Evolutionary conservation across 2,329 filamentous ascomycete genomes (phyloP).

Genomic region (Achaetomium macrosporum): DNA sequence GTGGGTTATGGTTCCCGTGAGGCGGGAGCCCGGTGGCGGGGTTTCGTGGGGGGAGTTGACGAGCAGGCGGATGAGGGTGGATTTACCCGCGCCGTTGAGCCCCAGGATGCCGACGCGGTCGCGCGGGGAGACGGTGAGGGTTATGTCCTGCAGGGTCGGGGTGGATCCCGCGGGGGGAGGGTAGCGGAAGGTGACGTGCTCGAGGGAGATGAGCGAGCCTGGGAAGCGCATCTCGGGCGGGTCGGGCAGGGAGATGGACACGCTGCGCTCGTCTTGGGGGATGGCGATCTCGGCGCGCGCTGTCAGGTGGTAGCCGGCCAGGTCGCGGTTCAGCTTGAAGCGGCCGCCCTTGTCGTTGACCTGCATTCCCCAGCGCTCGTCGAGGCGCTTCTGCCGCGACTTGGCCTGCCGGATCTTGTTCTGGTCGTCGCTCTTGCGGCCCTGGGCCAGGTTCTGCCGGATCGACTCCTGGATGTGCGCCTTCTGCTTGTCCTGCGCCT

Average conservation of each 20-base stretch:
- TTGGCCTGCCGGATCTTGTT: slow-evolving; percentile 84
- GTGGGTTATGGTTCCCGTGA: slow-evolving; percentile 54
- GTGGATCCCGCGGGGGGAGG: slow-evolving; percentile 28
- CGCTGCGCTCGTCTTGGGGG: slow-evolving; percentile 54
- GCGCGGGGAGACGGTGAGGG: slow-evolving; percentile 64
- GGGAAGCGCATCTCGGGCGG: slow-evolving; percentile 69
- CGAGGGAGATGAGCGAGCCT: slow-evolving; percentile 65
- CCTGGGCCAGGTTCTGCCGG: slow-evolving; percentile 65
- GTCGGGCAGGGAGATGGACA: slow-evolving; percentile 53
- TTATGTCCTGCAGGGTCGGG: slow-evolving; percentile 51
- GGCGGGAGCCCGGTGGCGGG: slow-evolving; percentile 28
- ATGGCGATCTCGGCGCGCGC: slow-evolving; percentile 65
- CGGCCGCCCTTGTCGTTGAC: slow-evolving; percentile 64
- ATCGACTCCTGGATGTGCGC: slow-evolving; percentile 77
- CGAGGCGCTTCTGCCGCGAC: slow-evolving; percentile 75
- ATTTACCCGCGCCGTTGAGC: slow-evolving; percentile 77
- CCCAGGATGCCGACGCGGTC: slow-evolving; percentile 71
- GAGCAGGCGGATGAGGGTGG: slow-evolving; percentile 67
- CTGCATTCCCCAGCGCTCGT: slow-evolving; percentile 73
- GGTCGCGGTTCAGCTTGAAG: slow-evolving; percentile 76
- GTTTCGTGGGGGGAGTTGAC: slow-evolving; percentile 47
- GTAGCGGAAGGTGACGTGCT: slow-evolving; percentile 64
- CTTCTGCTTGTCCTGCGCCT: slow-evolving; percentile 73
- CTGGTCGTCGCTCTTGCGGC: slow-evolving; percentile 71
- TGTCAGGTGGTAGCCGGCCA: slow-evolving; percentile 54